Base-by-base conservation (phyloP, 73 alveolate species). In the Stentor coeruleus region DNA sequence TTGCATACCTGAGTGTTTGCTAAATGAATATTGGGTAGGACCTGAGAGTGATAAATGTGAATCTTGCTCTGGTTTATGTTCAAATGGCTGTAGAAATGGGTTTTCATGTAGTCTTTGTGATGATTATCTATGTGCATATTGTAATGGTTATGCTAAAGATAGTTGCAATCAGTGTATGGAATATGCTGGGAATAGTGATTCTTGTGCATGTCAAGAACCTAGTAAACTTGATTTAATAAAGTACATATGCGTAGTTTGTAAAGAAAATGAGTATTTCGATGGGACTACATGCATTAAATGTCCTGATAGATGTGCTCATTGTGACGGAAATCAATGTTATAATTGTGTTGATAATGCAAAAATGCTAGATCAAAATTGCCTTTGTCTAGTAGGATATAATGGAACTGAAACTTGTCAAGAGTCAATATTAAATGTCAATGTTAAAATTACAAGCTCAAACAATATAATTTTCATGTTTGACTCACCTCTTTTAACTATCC, bases 1-100 rank as follows among this genome's bases (percentile, higher is more conserved):
- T 11, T 66, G 79, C 79, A 20, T 66, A 1, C 79, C 79, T 1
- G 37, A 66, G 20, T 66, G 79, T 66, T 14, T 14, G 33, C n/a
- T 66, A 0, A 0, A 1, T 33, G 42, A 66, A 33, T 66, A 0
- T 33, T 66, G 79, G 79, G 79, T 20, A 66, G 79, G 79, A 26
- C 79, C 79, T 26, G 39, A 66, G 14, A 28, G 14, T 33, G 79
- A 66, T 33, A 0, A 66, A 20, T 66, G 79, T 2, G 20, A 20
- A 0, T 14, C n/a, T 1, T 66, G 79, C 2, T 28, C n/a, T 1
- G n/a, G n/a, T 28, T 14, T 14, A 66, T 66, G 79, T 40, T 28
- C n/a, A 66, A 2, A 33, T 26, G 79, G 79, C n/a, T 2, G 79
- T 31, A 20, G 37, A 2, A 66, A 2, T 26, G n/a, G 2, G 14